Evolutionary conservation across 176 grass and related monocot species (phyloP), one percentile per base, ranked within the genome.

Genomic region (Zoysia japonica): DNA sequence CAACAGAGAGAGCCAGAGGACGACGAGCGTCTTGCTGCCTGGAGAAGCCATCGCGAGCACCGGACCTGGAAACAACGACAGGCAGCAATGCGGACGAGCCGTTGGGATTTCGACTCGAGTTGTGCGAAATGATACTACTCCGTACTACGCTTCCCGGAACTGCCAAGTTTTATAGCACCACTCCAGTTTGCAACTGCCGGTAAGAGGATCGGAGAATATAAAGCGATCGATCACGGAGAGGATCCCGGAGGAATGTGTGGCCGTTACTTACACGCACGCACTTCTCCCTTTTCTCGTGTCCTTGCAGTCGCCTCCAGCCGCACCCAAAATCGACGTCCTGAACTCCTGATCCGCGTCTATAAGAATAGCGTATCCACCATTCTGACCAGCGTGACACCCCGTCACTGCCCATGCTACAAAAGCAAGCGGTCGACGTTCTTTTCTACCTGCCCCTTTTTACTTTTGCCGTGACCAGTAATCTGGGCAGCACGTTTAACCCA

Each of bases 41-140:
- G 47, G 51, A 20, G 67, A 83, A 60, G 79, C 80, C 80, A 83
- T 83, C n/a, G n/a, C 15, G 52, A 15, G 9, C 38, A 46, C n/a
- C 7, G 17, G 53, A 46, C n/a, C 7, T 11, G 53, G 14, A 4
- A 17, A 13, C 52, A 65, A 47, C 35, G 61, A 9, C 35, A 17
- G 28, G 17, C 13, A 4, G 41, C 19, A 52, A 70, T 56, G 54
- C 0, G 68, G 53, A 13, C 5, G 49, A 56, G 15, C 14, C 15
- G 12, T 46, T 40, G 14, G 13, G 35, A 41, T 76, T 10, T 59
- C 50, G 16, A 41, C 40, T 16, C 49, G 42, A 59, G 48, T 9
- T 8, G 13, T 61, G 0, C 9, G 59, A 36, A 61, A 11, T 7
- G 11, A 61, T 54, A 54, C 0, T 59, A 35, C 6, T 9, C 3